Evolutionary conservation across 2,329 filamentous ascomycete species (phyloP).

Genomic region (Clonostachys chloroleuca): DNA sequence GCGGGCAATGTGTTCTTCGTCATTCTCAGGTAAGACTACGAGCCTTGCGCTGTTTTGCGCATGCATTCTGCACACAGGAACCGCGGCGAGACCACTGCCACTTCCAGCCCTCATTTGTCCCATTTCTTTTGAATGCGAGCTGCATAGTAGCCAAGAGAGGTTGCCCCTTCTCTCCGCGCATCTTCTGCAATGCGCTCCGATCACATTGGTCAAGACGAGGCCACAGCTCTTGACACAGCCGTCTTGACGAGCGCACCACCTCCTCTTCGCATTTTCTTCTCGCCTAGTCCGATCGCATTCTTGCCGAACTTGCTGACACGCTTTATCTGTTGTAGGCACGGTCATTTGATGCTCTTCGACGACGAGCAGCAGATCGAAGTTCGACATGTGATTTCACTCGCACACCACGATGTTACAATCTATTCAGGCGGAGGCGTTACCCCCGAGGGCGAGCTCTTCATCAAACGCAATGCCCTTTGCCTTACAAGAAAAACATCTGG

Average conservation of each 20-base stretch:
- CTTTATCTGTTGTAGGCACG: constrained; percentile 58
- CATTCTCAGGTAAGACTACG: constrained; percentile 64
- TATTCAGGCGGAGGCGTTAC: constrained; percentile 75
- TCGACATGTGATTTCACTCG: constrained; percentile 88
- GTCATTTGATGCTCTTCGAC: constrained; percentile 96
- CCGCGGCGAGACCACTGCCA: too few relatives aligned
- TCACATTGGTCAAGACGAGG: too few relatives aligned
- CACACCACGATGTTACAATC: constrained; percentile 80
- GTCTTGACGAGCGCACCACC: neutral
- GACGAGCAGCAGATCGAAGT: constrained; percentile 94
- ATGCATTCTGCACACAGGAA: neutral
- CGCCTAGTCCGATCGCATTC: too few relatives aligned
- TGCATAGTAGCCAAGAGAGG: too few relatives aligned
- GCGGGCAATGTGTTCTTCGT: constrained; percentile 92
- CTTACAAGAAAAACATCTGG: constrained; percentile 61
- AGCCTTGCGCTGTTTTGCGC: constrained; percentile 2
- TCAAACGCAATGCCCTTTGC: constrained; percentile 88
- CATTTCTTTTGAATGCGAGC: too few relatives aligned
- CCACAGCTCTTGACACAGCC: neutral
- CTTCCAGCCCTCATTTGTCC: too few relatives aligned
- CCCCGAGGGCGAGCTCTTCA: constrained; percentile 89
- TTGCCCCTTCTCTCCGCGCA: too few relatives aligned
- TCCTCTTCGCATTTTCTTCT: too few relatives aligned
- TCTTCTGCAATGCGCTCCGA: too few relatives aligned
- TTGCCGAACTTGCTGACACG: neutral